Evolutionary conservation across 257 asterid species (phyloP).

Genomic region (Eustoma russellianum): DNA sequence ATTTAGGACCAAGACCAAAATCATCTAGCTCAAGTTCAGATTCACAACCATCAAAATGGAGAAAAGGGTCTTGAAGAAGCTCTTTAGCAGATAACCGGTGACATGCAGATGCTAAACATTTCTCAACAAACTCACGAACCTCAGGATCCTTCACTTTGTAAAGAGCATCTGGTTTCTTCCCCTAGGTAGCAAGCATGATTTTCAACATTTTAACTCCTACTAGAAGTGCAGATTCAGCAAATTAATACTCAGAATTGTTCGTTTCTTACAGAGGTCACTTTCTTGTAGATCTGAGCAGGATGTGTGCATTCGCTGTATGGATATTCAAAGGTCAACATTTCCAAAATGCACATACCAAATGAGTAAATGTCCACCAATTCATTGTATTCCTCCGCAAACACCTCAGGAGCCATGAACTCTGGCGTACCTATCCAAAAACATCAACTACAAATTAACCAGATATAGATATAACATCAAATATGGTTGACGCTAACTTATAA

Average conservation of each 20-base stretch:
- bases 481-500: too few species aligned
- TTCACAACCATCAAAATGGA: slow-evolving; percentile 43
- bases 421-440: slow-evolving; percentile 50
- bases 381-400: slow-evolving; percentile 74
- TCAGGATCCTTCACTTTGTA: slow-evolving; percentile 70
- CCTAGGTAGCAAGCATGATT: slow-evolving; percentile 31
- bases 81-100: slow-evolving; percentile 76
- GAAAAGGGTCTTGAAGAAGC: slow-evolving; percentile 83
- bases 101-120: slow-evolving; percentile 68
- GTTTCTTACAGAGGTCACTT: slow-evolving; percentile 69
- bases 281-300: slow-evolving; percentile 86
- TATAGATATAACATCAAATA: neutral
- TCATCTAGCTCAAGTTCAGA: slow-evolving; percentile 34
- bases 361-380: slow-evolving; percentile 79
- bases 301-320: slow-evolving; percentile 86
- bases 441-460: neutral
- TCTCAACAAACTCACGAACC: slow-evolving; percentile 76
- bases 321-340: slow-evolving; percentile 81
- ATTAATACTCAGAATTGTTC: neutral
- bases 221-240: neutral
- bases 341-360: slow-evolving; percentile 88
- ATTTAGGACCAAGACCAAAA: slow-evolving; percentile 31
- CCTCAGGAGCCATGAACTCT: slow-evolving; percentile 94
- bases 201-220: neutral
- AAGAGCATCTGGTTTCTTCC: slow-evolving; percentile 73